Percentiles rank a stretch among this genome's conserved stretches.
These are phyloP conservation scores for Fonsecaea pugnacius DNA, from an alignment of 2,329 filamentous ascomycete species.

Conservation along the genomic window DNA sequence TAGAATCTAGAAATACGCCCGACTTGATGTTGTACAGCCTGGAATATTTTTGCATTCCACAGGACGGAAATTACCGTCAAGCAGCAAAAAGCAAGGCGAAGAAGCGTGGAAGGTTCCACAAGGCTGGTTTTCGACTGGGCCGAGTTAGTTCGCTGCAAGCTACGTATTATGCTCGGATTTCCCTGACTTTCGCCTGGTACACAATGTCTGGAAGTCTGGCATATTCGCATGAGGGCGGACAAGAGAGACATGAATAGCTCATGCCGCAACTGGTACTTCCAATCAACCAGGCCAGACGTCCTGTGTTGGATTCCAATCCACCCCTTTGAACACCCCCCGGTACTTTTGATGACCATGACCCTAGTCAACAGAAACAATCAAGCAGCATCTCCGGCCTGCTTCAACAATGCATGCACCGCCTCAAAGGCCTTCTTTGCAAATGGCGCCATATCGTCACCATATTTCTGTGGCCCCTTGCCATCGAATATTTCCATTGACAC, in stretches of 20 bases:
- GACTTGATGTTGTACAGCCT: neutral
- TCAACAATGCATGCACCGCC: slow-evolving; percentile 52
- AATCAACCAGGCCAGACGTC: neutral
- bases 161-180: neutral
- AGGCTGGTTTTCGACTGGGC: neutral
- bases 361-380: slow-evolving; percentile 6
- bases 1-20: neutral
- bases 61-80: neutral
- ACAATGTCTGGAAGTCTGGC: neutral
- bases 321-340: neutral
- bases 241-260: neutral
- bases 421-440: slow-evolving; percentile 60
- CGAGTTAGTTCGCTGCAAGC: neutral
- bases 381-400: slow-evolving; percentile 19
- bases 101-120: neutral
- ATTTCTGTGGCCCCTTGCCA: slow-evolving; percentile 58
- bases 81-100: neutral
- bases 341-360: neutral
- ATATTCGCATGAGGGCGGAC: neutral
- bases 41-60: neutral
- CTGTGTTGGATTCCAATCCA: neutral
- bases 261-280: neutral
- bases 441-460: slow-evolving; percentile 53
- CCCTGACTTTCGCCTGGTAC: neutral
- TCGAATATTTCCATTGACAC: slow-evolving; percentile 75